phyloP scores from a whole-genome alignment of 345 rosid species.

The Eucalyptus viminalis region DNA sequence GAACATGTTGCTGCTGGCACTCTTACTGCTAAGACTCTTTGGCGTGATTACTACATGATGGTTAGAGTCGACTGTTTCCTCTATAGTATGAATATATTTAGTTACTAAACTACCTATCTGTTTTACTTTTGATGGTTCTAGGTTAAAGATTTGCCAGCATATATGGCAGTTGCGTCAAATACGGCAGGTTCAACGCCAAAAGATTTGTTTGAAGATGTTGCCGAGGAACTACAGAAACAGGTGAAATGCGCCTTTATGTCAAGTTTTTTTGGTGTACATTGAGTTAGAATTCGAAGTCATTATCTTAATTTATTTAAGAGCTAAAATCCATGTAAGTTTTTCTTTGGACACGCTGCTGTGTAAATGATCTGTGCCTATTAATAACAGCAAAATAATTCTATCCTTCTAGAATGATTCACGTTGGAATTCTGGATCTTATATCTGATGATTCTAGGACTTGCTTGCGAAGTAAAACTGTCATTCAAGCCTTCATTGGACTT shows the following conservation, averaged over 20 bases:
- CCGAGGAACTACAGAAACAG: slow-evolving; percentile 77
- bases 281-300: neutral
- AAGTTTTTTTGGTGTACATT: neutral
- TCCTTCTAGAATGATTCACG: neutral
- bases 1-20: slow-evolving; percentile 62
- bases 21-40: slow-evolving; percentile 65
- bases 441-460: neutral
- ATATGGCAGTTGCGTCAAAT: slow-evolving; percentile 63
- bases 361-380: neutral
- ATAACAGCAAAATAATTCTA: neutral
- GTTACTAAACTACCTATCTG: neutral
- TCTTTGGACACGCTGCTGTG: neutral
- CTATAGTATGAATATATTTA: neutral
- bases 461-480: neutral
- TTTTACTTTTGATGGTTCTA: slow-evolving; percentile 8
- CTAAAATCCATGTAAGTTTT: neutral
- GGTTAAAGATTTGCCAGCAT: slow-evolving; percentile 72
- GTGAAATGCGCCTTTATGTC: neutral
- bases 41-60: slow-evolving; percentile 82
- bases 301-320: neutral
- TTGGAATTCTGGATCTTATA: neutral
- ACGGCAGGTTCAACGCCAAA: slow-evolving; percentile 84
- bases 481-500: neutral
- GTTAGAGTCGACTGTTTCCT: slow-evolving; percentile 12
- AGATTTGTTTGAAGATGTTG: slow-evolving; percentile 84